phyloP scores from a whole-genome alignment of 495 filamentous ascomycete species.

The Bryoglossum gracile region DNA sequence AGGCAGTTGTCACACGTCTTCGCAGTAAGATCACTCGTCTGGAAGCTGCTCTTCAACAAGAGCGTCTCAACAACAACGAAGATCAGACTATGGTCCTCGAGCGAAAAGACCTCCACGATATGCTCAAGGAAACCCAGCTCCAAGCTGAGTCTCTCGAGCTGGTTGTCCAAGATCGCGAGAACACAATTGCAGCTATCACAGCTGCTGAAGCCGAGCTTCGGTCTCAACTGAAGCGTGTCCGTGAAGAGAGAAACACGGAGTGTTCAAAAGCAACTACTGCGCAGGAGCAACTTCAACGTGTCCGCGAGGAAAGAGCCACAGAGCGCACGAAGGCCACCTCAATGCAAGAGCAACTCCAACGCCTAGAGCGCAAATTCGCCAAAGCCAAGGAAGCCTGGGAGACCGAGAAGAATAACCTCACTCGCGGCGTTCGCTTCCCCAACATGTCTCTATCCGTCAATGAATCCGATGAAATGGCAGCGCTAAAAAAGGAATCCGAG shows the following conservation, averaged over 20 bases:
- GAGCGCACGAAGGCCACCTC: conserved; percentile 42
- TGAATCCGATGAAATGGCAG: conserved; percentile 20
- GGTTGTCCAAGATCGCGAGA: conserved; percentile 33
- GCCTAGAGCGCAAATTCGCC: conserved; percentile 37
- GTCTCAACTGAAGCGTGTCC: conserved; percentile 45
- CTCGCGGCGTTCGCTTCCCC: conserved; percentile 35
- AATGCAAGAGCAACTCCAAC: conserved; percentile 31
- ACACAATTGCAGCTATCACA: conserved; percentile 42
- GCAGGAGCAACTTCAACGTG: conserved; percentile 35
- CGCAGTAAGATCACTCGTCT: conserved; percentile 31
- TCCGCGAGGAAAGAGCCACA: conserved; percentile 52
- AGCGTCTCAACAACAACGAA: conserved; percentile 30
- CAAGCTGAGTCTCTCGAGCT: conserved; percentile 37
- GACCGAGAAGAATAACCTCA: conserved; percentile 36
- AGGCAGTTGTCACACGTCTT: conserved; percentile 25
- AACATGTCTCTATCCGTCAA: conserved; percentile 29
- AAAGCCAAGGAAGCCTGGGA: conserved; percentile 38
- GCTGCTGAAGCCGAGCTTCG: conserved; percentile 48
- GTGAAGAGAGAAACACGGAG: conserved; percentile 50
- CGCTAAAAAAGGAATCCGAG: conserved; percentile 25
- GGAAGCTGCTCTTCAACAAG: conserved; percentile 46
- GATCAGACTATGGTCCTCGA: conserved; percentile 32
- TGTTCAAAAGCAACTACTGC: conserved; percentile 41
- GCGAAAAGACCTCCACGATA: conserved; percentile 32
- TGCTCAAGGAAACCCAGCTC: conserved; percentile 33